phyloP scores from a whole-genome alignment of 768 basidiomycete species.

The Lactarius sp. region DNA sequence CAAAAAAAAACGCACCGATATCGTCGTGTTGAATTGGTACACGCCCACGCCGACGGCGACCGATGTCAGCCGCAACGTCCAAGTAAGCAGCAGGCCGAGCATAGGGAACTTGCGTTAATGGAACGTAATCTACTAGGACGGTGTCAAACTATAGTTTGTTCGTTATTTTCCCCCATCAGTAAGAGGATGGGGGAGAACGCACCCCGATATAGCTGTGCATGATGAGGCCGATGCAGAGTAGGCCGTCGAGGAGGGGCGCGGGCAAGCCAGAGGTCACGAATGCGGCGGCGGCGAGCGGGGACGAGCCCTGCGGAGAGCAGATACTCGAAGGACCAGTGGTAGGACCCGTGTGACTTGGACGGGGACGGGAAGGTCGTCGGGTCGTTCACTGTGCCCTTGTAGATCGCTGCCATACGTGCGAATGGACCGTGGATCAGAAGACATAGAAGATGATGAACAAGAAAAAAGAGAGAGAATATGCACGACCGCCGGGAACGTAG shows the following conservation, averaged over 20 bases:
- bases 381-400: slow-evolving; percentile 92
- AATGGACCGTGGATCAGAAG: not conserved
- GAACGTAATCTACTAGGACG: slow-evolving; percentile 83
- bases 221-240: slow-evolving; percentile 82
- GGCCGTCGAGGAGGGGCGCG: slow-evolving; percentile 84
- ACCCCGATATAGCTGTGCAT: slow-evolving; percentile 97
- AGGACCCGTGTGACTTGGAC: slow-evolving; percentile 77
- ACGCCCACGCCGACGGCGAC: slow-evolving; percentile 82
- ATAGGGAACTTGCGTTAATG: slow-evolving; percentile 92
- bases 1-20: slow-evolving; percentile 66
- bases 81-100: slow-evolving; percentile 61
- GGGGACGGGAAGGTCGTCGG: slow-evolving; percentile 85
- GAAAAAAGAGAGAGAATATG: slow-evolving; percentile 30
- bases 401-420: slow-evolving; percentile 52
- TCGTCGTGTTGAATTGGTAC: slow-evolving; percentile 98
- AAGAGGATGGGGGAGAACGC: slow-evolving; percentile 30
- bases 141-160: slow-evolving; percentile 56
- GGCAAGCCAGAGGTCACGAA: slow-evolving; percentile 70
- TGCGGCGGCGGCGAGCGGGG: slow-evolving; percentile 79
- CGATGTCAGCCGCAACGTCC: slow-evolving; percentile 74
- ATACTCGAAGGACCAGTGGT: slow-evolving; percentile 93
- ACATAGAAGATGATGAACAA: too few species aligned
- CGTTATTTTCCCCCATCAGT: too few species aligned
- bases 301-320: slow-evolving; percentile 83
- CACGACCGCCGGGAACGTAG: slow-evolving; percentile 71